Conservation (phyloP, 192 early-diverging fungal genomes). For the Paraglomus occultum region DNA sequence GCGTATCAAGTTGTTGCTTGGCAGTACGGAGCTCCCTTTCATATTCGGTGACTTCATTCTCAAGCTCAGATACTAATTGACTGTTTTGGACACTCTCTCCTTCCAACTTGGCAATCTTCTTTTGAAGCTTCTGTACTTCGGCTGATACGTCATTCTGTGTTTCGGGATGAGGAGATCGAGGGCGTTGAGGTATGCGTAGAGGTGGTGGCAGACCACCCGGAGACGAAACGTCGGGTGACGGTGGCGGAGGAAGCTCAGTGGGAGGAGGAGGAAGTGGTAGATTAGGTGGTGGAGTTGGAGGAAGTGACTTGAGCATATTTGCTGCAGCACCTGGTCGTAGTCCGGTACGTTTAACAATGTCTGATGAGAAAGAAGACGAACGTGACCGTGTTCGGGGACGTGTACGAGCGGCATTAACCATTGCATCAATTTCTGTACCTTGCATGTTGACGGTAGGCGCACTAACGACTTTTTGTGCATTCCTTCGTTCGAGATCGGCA, state of each 20-base stretch:
- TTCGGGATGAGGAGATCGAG: no score
- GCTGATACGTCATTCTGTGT: conserved; percentile 5
- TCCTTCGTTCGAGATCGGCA: neutral
- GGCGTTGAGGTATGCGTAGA: no score
- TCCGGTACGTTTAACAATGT: no score
- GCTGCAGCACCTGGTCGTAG: no score
- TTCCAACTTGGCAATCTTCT: conserved; percentile 37
- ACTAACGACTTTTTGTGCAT: neutral
- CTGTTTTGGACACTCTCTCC: conserved; percentile 37
- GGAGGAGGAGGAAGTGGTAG: conserved; percentile 3
- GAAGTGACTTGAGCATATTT: neutral
- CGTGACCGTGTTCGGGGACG: neutral
- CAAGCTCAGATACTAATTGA: conserved; percentile 37
- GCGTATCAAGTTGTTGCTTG: conserved; percentile 37
- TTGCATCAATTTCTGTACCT: neutral
- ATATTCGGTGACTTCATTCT: conserved; percentile 43
- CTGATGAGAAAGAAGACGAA: neutral
- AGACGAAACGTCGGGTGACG: neutral
- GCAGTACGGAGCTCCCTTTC: conserved; percentile 41
- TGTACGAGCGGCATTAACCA: neutral
- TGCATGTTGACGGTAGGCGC: no score
- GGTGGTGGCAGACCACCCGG: no score
- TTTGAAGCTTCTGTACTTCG: conserved; percentile 32
- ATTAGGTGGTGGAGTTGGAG: conserved; percentile 18
- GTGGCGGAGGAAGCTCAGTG: neutral